phyloP scores from a whole-genome alignment of 2,329 filamentous ascomycete species.

The Fusarium keratoplasticum region DNA sequence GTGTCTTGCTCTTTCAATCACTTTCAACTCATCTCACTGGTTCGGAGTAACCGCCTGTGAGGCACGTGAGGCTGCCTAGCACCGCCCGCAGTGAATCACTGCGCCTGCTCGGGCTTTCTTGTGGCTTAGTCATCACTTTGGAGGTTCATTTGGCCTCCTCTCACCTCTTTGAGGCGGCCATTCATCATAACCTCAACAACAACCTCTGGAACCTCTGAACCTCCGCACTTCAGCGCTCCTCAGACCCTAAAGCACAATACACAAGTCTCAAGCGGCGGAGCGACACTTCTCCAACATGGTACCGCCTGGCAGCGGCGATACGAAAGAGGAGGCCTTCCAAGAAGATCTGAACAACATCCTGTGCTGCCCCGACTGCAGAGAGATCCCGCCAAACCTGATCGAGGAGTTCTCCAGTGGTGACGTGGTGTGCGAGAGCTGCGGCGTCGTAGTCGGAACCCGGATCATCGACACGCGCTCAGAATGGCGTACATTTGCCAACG shows the following conservation, averaged over 20 bases:
- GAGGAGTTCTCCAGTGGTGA: slow-evolving; percentile 95
- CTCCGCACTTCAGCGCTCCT: background rate
- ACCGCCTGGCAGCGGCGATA: slow-evolving; percentile 50
- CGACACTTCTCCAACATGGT: slow-evolving; percentile 59
- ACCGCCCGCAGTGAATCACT: background rate
- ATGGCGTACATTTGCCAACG: slow-evolving; percentile 99
- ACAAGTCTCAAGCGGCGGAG: background rate
- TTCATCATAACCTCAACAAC: background rate
- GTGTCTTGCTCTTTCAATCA: background rate
- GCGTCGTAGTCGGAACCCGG: slow-evolving; percentile 88
- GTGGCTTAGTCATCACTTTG: background rate
- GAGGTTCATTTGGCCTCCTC: background rate
- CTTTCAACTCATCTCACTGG: background rate
- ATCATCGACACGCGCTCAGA: slow-evolving; percentile 97
- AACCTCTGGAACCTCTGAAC: background rate
- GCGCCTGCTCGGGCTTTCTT: background rate
- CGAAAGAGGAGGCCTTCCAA: slow-evolving; percentile 63
- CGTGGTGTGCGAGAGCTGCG: slow-evolving; percentile 92
- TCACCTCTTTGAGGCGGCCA: background rate
- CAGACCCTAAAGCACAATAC: background rate
- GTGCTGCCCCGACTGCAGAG: slow-evolving; percentile 91
- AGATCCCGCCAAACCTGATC: slow-evolving; percentile 89
- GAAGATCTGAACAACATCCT: slow-evolving; percentile 90
- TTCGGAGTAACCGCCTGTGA: background rate
- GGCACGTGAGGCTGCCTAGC: background rate